Evolutionary conservation across 441 rosid species (phyloP), one percentile per base, ranked within the genome.

Genomic region (Metrosideros polymorpha): DNA sequence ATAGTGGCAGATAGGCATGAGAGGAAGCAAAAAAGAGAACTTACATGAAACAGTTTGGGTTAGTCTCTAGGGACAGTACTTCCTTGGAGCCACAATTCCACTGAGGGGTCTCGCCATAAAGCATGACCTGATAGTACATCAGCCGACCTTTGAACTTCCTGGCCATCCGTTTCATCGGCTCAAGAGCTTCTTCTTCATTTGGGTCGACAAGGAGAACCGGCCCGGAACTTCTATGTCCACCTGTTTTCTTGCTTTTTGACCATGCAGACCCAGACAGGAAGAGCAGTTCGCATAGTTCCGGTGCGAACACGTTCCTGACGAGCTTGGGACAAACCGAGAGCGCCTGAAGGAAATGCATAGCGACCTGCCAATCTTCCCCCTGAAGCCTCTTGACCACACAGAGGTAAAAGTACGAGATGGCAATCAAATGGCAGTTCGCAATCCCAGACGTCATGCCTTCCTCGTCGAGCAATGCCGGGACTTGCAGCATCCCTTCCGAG

Each of bases 381-480:
- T 94, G 96, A 7, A 95, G 94, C 87, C 90, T 92, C 89, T 93
- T 93, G 12, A 95, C 91, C 19, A 93, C 86, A 1, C 96, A 93
- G 63, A 97, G 95, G 90, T 92, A 97, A 59, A 95, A 94, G 87
- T 95, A 96, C 9, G 98, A 94, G 92, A 92, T 90, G 87, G 92
- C 90, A 85, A 97, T 90, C 91, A 97, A 90, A 83, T 87, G 90
- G 19, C 85, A 83, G 89, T 96, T 96, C 5, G 93, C 91, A 86
- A 96, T 91, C 85, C 99, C 96, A 25, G 93, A 92, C 12, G 95
- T 95, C 55, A 85, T 86, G 85, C 93, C 98, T 63, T 92, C 92
- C 86, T 95, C 98, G 12, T 95, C 97, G 82, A 96, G 95, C 92
- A 95, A 92, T 27, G 99, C 99, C 5, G 99, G 99, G 32, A 93